Evolutionary conservation across 2,329 filamentous ascomycete species (phyloP).

Genomic region (Ceratocystis destructans): DNA sequence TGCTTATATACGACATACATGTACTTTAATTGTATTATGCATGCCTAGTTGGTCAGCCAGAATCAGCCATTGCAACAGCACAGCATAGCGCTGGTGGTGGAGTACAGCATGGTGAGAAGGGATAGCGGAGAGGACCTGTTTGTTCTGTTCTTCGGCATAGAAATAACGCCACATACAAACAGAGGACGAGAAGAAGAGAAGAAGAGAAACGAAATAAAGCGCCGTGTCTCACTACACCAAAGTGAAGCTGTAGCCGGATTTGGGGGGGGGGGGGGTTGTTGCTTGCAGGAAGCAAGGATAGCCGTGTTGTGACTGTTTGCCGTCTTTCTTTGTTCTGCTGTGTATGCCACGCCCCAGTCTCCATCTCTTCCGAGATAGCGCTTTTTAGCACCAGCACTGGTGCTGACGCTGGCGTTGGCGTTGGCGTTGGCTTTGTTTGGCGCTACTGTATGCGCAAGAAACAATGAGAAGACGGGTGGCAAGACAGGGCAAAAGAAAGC

Average conservation of each 20-base stretch:
- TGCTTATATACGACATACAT: not conserved
- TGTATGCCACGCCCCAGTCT: not conserved
- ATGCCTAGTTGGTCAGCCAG: not conserved
- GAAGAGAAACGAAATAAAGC: not conserved
- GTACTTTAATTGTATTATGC: not conserved
- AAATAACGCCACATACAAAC: not conserved
- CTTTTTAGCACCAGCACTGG: not conserved
- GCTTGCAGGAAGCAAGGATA: not conserved
- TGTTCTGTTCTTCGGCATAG: not conserved
- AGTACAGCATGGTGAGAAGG: not conserved
- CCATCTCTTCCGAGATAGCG: slow-evolving; percentile 4
- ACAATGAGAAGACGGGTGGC: not conserved
- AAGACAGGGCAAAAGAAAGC: not conserved
- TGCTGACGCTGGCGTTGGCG: too few species aligned
- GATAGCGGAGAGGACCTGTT: not conserved
- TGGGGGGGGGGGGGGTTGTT: not conserved
- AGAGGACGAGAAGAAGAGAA: not conserved
- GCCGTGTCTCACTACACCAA: not conserved
- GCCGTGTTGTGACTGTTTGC: not conserved
- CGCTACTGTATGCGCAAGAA: not conserved
- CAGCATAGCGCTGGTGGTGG: not conserved
- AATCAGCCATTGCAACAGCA: not conserved
- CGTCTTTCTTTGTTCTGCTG: not conserved
- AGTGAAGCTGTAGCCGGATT: slow-evolving; percentile 2
- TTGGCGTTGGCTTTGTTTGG: not conserved